Conservation (phyloP, 257 asterid genomes). For the Linderniella brevidens region DNA sequence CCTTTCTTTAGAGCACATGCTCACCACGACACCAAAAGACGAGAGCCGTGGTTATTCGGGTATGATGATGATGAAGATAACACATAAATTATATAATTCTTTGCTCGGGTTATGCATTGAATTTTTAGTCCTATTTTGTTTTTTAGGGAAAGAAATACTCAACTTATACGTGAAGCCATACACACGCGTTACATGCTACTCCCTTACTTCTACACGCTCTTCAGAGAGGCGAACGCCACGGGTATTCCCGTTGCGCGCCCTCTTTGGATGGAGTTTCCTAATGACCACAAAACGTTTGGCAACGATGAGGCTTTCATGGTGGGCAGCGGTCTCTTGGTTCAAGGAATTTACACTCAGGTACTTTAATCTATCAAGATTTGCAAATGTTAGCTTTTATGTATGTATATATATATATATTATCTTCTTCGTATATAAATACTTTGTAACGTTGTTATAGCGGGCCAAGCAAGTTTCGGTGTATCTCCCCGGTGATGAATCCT, state of each 20-base stretch:
- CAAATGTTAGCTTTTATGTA: not conserved
- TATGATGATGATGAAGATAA: slow-evolving; percentile 13
- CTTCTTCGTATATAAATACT: slow-evolving; percentile 4
- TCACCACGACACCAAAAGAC: slow-evolving; percentile 94
- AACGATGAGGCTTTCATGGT: slow-evolving; percentile 97
- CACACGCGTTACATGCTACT: slow-evolving; percentile 72
- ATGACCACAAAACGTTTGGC: slow-evolving; percentile 64
- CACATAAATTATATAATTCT: not conserved
- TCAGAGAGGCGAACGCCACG: slow-evolving; percentile 81
- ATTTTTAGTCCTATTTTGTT: not conserved
- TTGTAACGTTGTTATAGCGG: slow-evolving; percentile 23
- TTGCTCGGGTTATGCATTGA: slow-evolving; percentile 4
- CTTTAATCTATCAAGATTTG: slow-evolving; percentile 4
- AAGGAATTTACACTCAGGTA: slow-evolving; percentile 89
- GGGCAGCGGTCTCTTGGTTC: slow-evolving; percentile 81
- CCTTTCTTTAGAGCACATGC: slow-evolving; percentile 98
- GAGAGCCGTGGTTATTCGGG: slow-evolving; percentile 99
- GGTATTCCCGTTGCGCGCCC: slow-evolving; percentile 91
- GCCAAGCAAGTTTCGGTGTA: slow-evolving; percentile 73
- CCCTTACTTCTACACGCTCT: slow-evolving; percentile 84
- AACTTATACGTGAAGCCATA: slow-evolving; percentile 76
- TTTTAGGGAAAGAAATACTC: slow-evolving; percentile 68
- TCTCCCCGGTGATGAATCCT: slow-evolving; percentile 76
- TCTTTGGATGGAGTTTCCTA: slow-evolving; percentile 96
- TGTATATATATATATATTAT: no score